phyloP scores from a whole-genome alignment of 2,329 filamentous ascomycete species.

The Scedosporium dehoogii region DNA sequence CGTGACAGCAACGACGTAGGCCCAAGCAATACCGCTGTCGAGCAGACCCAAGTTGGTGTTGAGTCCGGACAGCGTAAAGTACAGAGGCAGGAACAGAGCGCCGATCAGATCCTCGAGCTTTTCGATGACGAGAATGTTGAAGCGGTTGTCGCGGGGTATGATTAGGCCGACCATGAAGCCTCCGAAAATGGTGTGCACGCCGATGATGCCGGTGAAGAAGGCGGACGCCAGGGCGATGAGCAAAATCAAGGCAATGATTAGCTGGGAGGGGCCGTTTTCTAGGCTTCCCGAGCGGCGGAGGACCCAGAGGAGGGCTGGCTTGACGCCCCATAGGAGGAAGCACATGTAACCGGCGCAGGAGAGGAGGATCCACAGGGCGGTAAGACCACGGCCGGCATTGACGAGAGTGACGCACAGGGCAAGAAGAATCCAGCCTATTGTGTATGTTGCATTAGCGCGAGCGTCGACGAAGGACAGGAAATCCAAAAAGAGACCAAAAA shows the following conservation, averaged over 20 bases:
- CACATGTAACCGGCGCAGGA: constrained; percentile 65
- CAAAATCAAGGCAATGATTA: constrained; percentile 72
- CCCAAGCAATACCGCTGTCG: constrained; percentile 76
- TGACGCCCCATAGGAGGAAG: constrained; percentile 62
- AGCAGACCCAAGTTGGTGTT: constrained; percentile 81
- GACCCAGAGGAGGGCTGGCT: constrained; percentile 65
- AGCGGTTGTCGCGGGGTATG: constrained; percentile 80
- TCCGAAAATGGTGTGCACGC: constrained; percentile 89
- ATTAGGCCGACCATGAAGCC: constrained; percentile 85
- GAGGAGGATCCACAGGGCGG: constrained; percentile 77
- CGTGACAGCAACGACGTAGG: constrained; percentile 76
- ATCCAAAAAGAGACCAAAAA: too few relatives aligned
- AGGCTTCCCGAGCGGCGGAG: constrained; percentile 66
- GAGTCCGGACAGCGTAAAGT: constrained; percentile 86
- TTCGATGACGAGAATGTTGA: constrained; percentile 82
- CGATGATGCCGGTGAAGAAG: constrained; percentile 84
- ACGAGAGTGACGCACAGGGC: constrained; percentile 89
- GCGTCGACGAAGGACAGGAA: background rate
- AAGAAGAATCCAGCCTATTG: constrained; percentile 65
- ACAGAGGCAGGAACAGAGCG: constrained; percentile 76
- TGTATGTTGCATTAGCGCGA: background rate
- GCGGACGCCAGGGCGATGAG: constrained; percentile 68
- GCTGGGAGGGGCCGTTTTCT: constrained; percentile 79
- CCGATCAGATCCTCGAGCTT: constrained; percentile 90
- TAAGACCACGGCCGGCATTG: constrained; percentile 73